A percentile compares a stretch with the other conserved stretches of the same genome.
phyloP scores from a whole-genome alignment of 2,329 filamentous ascomycete genomes.

The Colletotrichum nymphaeae region DNA sequence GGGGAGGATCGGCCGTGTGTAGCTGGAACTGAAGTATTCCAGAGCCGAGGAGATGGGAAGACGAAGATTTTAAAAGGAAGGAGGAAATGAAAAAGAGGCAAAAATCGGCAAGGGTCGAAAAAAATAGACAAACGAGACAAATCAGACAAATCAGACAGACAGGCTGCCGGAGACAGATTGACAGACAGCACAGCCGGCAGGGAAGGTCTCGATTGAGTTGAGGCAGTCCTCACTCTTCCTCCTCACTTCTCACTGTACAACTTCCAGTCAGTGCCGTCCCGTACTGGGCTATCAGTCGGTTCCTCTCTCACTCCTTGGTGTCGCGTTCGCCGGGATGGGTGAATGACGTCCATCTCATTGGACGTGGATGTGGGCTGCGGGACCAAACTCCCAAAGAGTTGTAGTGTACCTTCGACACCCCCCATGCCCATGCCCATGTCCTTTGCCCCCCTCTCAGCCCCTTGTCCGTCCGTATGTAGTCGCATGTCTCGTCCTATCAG shows the following conservation, averaged over 20 bases:
- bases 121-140: slow-evolving; percentile 1
- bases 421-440: slow-evolving; percentile 23
- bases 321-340: slow-evolving; percentile 34
- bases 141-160: neutral
- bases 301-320: slow-evolving; percentile 14
- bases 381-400: slow-evolving; percentile 5
- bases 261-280: slow-evolving; percentile 10
- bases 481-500: slow-evolving; percentile 15
- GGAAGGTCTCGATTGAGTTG: slow-evolving; percentile 35
- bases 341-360: slow-evolving; percentile 35
- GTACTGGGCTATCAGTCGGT: slow-evolving; percentile 20
- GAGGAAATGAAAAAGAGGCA: slow-evolving; percentile 23
- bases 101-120: slow-evolving; percentile 33
- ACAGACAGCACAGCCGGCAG: slow-evolving; percentile 5
- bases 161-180: slow-evolving; percentile 15
- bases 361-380: slow-evolving; percentile 13
- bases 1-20: slow-evolving; percentile 9
- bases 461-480: slow-evolving; percentile 4
- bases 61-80: slow-evolving; percentile 29
- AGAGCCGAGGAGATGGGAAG: slow-evolving; percentile 22
- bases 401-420: slow-evolving; percentile 12
- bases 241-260: slow-evolving; percentile 17
- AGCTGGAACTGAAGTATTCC: slow-evolving; percentile 3
- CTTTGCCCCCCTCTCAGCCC: slow-evolving; percentile 13
- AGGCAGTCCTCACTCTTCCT: slow-evolving; percentile 18